Percentiles rank a stretch among this genome's conserved stretches.
These are phyloP conservation scores for Taiwanofungus camphoratus DNA, from an alignment of 1,284 basidiomycete genomes.

Conservation along the genomic window DNA sequence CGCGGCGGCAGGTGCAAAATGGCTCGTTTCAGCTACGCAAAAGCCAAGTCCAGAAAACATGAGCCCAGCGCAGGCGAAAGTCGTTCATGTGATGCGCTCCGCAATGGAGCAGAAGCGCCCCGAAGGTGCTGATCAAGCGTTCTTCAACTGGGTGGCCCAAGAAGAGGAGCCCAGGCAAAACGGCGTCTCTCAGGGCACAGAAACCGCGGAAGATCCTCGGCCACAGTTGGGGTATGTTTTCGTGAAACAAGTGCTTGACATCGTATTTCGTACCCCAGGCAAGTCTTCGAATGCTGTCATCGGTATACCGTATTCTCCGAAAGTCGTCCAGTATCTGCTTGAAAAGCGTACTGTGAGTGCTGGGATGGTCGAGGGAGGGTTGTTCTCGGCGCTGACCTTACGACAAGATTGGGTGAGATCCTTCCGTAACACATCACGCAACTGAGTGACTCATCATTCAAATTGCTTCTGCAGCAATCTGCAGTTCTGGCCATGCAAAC, in stretches of 20 bases:
- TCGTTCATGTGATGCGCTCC: constrained; percentile 34
- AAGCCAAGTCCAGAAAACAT: constrained; percentile 13
- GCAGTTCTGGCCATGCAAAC: constrained; percentile 44
- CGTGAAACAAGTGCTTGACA: constrained; percentile 48
- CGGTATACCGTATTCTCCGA: constrained; percentile 45
- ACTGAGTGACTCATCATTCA: constrained; percentile 6
- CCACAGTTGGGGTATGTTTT: constrained; percentile 41
- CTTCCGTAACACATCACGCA: not conserved
- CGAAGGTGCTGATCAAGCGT: constrained; percentile 39
- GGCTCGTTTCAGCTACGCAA: constrained; percentile 32
- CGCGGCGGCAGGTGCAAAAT: constrained; percentile 40
- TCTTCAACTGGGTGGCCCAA: constrained; percentile 45
- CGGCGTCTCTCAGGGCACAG: constrained; percentile 3
- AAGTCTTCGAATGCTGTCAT: constrained; percentile 11
- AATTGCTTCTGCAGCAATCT: constrained; percentile 37
- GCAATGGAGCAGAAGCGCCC: constrained; percentile 25
- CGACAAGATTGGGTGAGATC: constrained; percentile 61
- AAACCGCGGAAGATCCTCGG: constrained; percentile 7
- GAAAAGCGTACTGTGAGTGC: constrained; percentile 47
- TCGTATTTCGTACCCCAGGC: constrained; percentile 34
- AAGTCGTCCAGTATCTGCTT: constrained; percentile 51
- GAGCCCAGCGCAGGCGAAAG: constrained; percentile 29
- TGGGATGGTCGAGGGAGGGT: constrained; percentile 52
- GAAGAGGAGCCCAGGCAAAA: constrained; percentile 20
- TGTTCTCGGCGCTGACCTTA: constrained; percentile 44